These are phyloP conservation scores for Heracleum sosnowskyi DNA, from an alignment of 129 eudicot species.

Conservation along the genomic window DNA sequence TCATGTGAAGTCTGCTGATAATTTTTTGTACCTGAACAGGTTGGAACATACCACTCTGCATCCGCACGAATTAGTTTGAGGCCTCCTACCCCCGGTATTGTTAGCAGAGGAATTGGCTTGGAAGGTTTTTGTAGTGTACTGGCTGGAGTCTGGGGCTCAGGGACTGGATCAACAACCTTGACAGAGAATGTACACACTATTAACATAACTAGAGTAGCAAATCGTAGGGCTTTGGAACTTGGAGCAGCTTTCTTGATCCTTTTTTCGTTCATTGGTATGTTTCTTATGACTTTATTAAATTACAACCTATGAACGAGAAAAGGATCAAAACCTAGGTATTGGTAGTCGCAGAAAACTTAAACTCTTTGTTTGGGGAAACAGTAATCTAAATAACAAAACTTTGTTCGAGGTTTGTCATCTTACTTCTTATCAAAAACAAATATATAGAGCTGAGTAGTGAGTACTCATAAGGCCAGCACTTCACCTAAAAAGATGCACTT, in stretches of 20 bases:
- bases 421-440: neutral
- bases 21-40: slow-evolving; percentile 30
- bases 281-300: neutral
- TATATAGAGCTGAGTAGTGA: neutral
- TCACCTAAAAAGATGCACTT: neutral
- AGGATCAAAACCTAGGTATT: neutral
- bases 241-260: slow-evolving; percentile 76
- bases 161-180: slow-evolving; percentile 88
- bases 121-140: slow-evolving; percentile 92
- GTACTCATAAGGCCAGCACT: neutral
- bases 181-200: slow-evolving; percentile 82
- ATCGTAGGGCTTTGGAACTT: slow-evolving; percentile 56
- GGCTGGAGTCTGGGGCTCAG: slow-evolving; percentile 97
- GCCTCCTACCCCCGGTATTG: slow-evolving; percentile 84
- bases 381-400: neutral
- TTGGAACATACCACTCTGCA: slow-evolving; percentile 77
- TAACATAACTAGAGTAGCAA: slow-evolving; percentile 63
- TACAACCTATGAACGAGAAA: neutral
- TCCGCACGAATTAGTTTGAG: slow-evolving; percentile 50
- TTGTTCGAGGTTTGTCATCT: neutral
- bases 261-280: slow-evolving; percentile 77
- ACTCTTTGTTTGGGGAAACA: neutral
- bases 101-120: slow-evolving; percentile 90
- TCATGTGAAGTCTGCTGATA: slow-evolving; percentile 8
- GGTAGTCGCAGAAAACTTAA: neutral